Evolutionary conservation across 1,284 basidiomycete genomes (phyloP), one percentile per base, ranked within the genome.

Genomic region (Ceratobasidium sp.): DNA sequence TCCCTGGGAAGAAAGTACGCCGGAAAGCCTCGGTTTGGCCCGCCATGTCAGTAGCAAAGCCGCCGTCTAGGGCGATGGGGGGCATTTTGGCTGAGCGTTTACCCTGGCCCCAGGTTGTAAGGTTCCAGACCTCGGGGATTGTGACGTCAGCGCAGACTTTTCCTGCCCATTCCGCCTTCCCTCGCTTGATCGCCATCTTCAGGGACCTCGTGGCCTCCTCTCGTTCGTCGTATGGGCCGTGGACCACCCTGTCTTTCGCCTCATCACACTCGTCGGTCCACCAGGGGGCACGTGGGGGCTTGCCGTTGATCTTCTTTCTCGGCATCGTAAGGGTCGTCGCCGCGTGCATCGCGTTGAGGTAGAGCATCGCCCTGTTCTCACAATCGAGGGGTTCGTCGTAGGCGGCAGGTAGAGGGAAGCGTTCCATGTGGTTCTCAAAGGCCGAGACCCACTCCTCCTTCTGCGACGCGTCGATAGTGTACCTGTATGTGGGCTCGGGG

Each of bases 251-350:
- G n/a, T 56, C 36, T 15, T 41, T n/a, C 22, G 44, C 64, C 8
- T 1, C n/a, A 31, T 19, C 22, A 17, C 64, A 66, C 27, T 66
- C 19, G 19, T 33, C 64, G 47, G 50, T 41, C 64, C 64, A 66
- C 64, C 64, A 66, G 11, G 27, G 8, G 9, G 48, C 22, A 9
- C 19, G 4, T 14, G 1, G 24, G 31, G 51, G 15, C 2, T 11
- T 22, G 1, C 6, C 17, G 4, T 31, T 22, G 9, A 63, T 29
- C 27, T 63, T 24, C 3, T 11, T 29, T 15, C 17, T 45, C 19
- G 11, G 11, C 54, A 56, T 24, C 5, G 54, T 5, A 5, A 7
- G n/a, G 14, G 27, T 47, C 1, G 62, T 63, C 2, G 62, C 44
- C 4, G 11, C 7, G 1, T 41, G 48, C 62, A 63, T 63, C 3